Percentiles rank a stretch among this genome's conserved stretches.
phyloP scores from a whole-genome alignment of 2,329 filamentous ascomycete species.

The Hypoxylon sp. region DNA sequence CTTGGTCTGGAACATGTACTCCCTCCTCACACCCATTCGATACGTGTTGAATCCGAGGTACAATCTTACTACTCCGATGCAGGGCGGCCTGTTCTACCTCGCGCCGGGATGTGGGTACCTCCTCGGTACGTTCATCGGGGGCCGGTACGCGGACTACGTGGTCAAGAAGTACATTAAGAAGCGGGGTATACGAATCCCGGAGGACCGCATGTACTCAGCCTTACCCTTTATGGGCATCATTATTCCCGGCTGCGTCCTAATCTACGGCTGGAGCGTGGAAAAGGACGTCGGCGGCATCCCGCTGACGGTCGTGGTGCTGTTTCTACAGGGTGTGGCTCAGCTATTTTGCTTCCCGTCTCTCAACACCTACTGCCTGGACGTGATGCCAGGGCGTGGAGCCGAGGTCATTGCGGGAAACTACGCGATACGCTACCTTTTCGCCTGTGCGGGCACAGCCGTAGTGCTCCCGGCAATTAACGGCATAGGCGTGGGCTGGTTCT shows the following conservation, averaged over 20 bases:
- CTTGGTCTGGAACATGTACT: slow-evolving; percentile 80
- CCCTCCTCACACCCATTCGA: slow-evolving; percentile 70
- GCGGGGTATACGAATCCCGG: slow-evolving; percentile 71
- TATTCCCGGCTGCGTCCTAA: slow-evolving; percentile 74
- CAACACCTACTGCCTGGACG: slow-evolving; percentile 86
- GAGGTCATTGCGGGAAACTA: slow-evolving; percentile 88
- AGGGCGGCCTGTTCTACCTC: slow-evolving; percentile 77
- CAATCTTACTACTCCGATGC: slow-evolving; percentile 70
- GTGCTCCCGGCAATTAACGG: slow-evolving; percentile 80
- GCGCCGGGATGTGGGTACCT: slow-evolving; percentile 76
- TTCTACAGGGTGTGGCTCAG: slow-evolving; percentile 79
- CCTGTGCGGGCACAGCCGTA: slow-evolving; percentile 76
- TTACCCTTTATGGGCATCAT: slow-evolving; percentile 71
- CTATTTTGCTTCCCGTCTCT: slow-evolving; percentile 81
- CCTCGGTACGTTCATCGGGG: slow-evolving; percentile 73
- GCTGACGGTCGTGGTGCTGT: slow-evolving; percentile 78
- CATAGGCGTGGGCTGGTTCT: slow-evolving; percentile 87
- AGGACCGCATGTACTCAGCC: slow-evolving; percentile 75
- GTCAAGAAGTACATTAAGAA: slow-evolving; percentile 58
- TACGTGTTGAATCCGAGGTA: slow-evolving; percentile 79
- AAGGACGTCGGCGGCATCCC: slow-evolving; percentile 65
- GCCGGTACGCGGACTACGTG: slow-evolving; percentile 59
- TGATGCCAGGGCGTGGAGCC: slow-evolving; percentile 77
- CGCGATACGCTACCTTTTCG: slow-evolving; percentile 81
- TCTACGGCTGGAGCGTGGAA: slow-evolving; percentile 70